A percentile compares a stretch with the other conserved stretches of the same genome.
Evolutionary conservation across 768 basidiomycete species (phyloP).

Genomic region (Leccinellum luteum): DNA sequence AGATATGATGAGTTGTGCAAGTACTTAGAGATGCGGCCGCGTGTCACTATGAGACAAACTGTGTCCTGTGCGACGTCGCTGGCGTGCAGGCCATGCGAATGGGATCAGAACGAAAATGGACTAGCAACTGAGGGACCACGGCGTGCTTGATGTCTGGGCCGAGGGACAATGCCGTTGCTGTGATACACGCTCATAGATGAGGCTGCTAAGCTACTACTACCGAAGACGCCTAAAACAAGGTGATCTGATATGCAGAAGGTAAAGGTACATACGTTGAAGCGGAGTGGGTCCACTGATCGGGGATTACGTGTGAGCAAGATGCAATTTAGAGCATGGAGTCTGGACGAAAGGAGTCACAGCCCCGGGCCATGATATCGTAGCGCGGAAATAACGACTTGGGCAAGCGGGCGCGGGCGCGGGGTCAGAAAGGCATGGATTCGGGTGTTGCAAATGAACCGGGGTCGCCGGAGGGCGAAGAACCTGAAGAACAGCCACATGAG

Average conservation of each 20-base stretch:
- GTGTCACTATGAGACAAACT: conserved; percentile 23
- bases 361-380: conserved; percentile 11
- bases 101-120: conserved; percentile 16
- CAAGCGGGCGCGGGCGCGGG: conserved; percentile 16
- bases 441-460: conserved; percentile 28
- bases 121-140: conserved; percentile 2
- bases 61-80: conserved; percentile 10
- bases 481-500: conserved; percentile 18
- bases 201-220: conserved; percentile 18
- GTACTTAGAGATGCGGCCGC: background rate
- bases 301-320: conserved; percentile 27
- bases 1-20: conserved; percentile 4
- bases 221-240: conserved; percentile 19
- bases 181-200: conserved; percentile 1
- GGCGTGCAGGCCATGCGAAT: conserved; percentile 19
- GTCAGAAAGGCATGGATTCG: conserved; percentile 20
- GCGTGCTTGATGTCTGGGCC: conserved; percentile 4
- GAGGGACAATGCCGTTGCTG: conserved; percentile 19
- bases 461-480: conserved; percentile 20
- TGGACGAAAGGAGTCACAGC: conserved; percentile 15
- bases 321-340: background rate
- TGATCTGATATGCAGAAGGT: conserved; percentile 18
- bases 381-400: conserved; percentile 25
- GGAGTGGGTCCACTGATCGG: conserved; percentile 17
- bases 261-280: conserved; percentile 6